Evolutionary conservation across 257 asterid genomes (phyloP), one percentile per base, ranked within the genome.

Genomic region (Penstemon barbatus): DNA sequence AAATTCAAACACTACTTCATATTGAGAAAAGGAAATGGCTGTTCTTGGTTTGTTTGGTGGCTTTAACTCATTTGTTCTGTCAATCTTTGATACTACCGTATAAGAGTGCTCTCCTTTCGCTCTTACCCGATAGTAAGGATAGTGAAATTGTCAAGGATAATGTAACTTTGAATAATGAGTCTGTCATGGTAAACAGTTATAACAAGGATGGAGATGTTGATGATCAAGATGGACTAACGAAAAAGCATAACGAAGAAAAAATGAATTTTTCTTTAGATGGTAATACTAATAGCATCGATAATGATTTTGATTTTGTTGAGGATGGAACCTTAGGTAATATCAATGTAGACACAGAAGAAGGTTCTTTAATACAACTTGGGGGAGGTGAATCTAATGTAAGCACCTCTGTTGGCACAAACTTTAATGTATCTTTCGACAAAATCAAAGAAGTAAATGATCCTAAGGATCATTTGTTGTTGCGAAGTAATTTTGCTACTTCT

Each of bases 11-110:
- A 48, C 56, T 85, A 10, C 50, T 80, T 67, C 91, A 81, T 78
- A 72, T 75, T 61, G 92, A 84, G 78, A 89, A 82, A 65, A 65
- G 82, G 86, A 91, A 79, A 79, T 91, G 94, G 98, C 69, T 89
- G 68, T 63, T 87, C 56, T 75, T 91, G 76, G 83, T 89, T 72
- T 84, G 84, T 56, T 79, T 89, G 71, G 83, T 89, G 71, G 87
- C 92, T 74, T 9, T 86, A 56, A 84, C 90, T 76, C 98, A 91
- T 78, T 63, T 91, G 68, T 73, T 87, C 9, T 87, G 90, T 71
- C 98, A 85, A 72, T 78, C 96, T 48, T 63, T 89, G 80, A 84
- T 91, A 89, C 95, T 91, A 76, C 95, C 96, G 0, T 79, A 89
- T 71, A 89, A 90, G 8, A 82, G 75, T 50, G 89, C 89, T 9